These are phyloP conservation scores for Suillus occidentalis DNA, from an alignment of 768 basidiomycete species.

Conservation along the genomic window DNA sequence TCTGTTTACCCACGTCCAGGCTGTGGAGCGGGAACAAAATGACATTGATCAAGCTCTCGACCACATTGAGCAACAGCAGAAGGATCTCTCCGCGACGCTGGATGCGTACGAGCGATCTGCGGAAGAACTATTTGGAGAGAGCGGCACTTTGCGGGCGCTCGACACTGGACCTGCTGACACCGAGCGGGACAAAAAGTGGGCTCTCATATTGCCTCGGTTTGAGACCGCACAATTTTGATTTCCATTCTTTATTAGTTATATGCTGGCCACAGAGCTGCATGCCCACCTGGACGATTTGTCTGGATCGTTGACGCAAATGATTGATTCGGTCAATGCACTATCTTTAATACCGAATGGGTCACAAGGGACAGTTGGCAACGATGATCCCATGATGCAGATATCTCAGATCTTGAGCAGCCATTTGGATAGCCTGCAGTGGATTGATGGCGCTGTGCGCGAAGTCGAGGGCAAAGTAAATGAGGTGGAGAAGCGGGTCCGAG, in stretches of 20 bases:
- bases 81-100: constrained; percentile 70
- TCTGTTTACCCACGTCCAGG: constrained; percentile 55
- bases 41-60: constrained; percentile 85
- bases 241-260: constrained; percentile 56
- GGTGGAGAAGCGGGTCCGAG: constrained; percentile 50
- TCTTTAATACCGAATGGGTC: constrained; percentile 46
- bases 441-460: constrained; percentile 77
- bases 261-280: constrained; percentile 89
- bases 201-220: constrained; percentile 9
- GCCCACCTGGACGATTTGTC: constrained; percentile 82
- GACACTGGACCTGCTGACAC: constrained; percentile 59
- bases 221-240: constrained; percentile 10
- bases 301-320: constrained; percentile 85
- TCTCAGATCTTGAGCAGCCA: constrained; percentile 93
- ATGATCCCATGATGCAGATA: constrained; percentile 91
- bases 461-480: constrained; percentile 44
- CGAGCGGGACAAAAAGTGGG: constrained; percentile 92
- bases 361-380: constrained; percentile 25
- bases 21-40: constrained; percentile 79
- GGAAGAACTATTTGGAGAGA: constrained; percentile 74
- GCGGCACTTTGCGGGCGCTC: constrained; percentile 65
- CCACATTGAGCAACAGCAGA: constrained; percentile 85
- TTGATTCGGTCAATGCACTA: constrained; percentile 87
- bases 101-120: constrained; percentile 87
- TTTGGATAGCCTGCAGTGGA: constrained; percentile 83